These are phyloP conservation scores for Combretum micranthum DNA, from an alignment of 345 rosid genomes.

Conservation along the genomic window DNA sequence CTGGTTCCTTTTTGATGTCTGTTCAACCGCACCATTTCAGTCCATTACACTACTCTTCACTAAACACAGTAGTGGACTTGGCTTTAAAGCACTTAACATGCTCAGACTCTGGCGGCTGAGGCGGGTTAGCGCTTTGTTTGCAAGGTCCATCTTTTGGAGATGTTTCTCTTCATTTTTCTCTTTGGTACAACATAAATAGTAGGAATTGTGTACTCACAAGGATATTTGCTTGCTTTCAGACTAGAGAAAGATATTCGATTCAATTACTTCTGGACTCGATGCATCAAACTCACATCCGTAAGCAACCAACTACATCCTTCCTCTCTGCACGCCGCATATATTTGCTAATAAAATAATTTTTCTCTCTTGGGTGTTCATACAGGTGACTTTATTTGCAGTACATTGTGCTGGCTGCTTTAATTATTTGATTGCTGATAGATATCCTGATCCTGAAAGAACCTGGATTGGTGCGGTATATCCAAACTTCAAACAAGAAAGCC, in stretches of 20 bases:
- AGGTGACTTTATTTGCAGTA: conserved; percentile 88
- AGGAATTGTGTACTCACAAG: conserved; percentile 15
- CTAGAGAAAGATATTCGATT: conserved; percentile 98
- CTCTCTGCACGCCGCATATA: neutral
- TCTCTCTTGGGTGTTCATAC: conserved; percentile 5
- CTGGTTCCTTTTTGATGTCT: conserved; percentile 91
- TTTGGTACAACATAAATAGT: neutral
- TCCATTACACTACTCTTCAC: conserved; percentile 54
- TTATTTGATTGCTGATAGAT: conserved; percentile 83
- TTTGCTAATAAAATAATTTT: neutral
- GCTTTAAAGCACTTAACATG: conserved; percentile 77
- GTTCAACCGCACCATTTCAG: conserved; percentile 89
- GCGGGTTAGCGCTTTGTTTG: conserved; percentile 88
- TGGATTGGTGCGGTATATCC: conserved; percentile 82
- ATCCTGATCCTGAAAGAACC: conserved; percentile 70
- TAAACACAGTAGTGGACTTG: conserved; percentile 52
- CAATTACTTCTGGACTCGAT: conserved; percentile 96
- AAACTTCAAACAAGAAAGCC: conserved; percentile 56
- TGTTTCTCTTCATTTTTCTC: neutral
- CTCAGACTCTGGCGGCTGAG: conserved; percentile 96
- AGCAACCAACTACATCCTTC: conserved; percentile 19
- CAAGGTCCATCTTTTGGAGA: conserved; percentile 46
- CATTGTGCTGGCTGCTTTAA: conserved; percentile 97
- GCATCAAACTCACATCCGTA: conserved; percentile 82
- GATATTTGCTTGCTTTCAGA: conserved; percentile 38